Percentiles rank a stretch among this genome's conserved stretches.
These are phyloP conservation scores for Eragrostis curvula DNA, from an alignment of 176 grass and related monocot genomes.

Conservation along the genomic window DNA sequence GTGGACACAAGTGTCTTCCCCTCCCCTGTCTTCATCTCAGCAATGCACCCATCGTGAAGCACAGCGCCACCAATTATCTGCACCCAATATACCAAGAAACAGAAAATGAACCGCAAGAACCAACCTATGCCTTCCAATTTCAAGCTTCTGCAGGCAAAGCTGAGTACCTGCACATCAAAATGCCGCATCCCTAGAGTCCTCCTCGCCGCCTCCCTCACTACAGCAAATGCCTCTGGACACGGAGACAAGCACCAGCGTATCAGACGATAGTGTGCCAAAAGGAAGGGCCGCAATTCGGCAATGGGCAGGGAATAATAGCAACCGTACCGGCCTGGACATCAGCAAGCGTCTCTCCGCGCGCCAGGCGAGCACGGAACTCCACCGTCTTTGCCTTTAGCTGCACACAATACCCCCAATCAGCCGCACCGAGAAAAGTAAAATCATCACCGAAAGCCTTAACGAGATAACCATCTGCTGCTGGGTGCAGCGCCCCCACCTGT, in stretches of 20 bases:
- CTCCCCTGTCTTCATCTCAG: too few relatives aligned
- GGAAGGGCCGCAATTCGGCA: neutral
- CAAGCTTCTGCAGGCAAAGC: neutral
- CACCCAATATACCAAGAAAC: slow-evolving; percentile 1
- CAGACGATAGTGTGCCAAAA: neutral
- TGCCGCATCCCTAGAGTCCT: slow-evolving; percentile 86
- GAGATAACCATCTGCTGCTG: neutral
- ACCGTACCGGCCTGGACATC: slow-evolving; percentile 73
- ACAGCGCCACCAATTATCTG: too few relatives aligned
- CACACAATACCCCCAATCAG: too few relatives aligned
- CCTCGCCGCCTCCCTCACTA: slow-evolving; percentile 82
- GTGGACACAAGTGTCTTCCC: too few relatives aligned
- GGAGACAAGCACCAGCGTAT: slow-evolving; percentile 12
- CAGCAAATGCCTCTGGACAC: slow-evolving; percentile 77
- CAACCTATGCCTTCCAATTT: neutral
- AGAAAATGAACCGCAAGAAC: neutral
- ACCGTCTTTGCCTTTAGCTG: too few relatives aligned
- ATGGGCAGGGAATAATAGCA: neutral
- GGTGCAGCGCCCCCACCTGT: slow-evolving; percentile 53
- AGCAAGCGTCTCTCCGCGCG: too few relatives aligned
- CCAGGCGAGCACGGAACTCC: too few relatives aligned
- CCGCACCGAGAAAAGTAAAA: too few relatives aligned
- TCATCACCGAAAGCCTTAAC: neutral
- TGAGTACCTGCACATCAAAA: slow-evolving; percentile 87
- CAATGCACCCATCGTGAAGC: too few relatives aligned